Conservation (phyloP, 202 grass and related monocot species). For the Musa balbisiana region DNA sequence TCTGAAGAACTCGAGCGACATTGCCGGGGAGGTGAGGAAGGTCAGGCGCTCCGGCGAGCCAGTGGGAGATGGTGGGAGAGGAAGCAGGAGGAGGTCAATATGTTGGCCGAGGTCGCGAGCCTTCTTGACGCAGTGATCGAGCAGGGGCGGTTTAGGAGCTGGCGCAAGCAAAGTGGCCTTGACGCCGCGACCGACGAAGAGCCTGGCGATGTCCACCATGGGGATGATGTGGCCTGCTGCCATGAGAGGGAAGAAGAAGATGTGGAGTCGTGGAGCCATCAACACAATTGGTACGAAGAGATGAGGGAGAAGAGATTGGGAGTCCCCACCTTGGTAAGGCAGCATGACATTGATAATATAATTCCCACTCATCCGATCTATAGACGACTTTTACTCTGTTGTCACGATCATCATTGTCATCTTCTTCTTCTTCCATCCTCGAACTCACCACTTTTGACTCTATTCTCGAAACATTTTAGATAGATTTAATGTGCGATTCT, state of each 20-base stretch:
- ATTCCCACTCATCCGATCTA: no score
- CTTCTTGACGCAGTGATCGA: background rate
- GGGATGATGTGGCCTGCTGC: constrained; percentile 17
- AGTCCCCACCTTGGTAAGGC: no score
- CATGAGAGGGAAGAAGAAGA: constrained; percentile 18
- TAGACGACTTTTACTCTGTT: no score
- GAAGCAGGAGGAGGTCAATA: background rate
- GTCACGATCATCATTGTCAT: no score
- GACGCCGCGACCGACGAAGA: constrained; percentile 1
- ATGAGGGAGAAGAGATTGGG: background rate
- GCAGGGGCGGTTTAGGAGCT: background rate
- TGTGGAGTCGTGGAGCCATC: background rate
- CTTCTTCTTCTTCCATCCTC: no score
- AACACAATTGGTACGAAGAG: background rate
- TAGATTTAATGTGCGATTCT: no score
- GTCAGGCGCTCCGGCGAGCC: background rate
- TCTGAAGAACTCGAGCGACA: background rate
- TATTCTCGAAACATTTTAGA: no score
- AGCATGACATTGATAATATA: no score
- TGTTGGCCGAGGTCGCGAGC: background rate
- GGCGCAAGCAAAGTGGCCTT: background rate
- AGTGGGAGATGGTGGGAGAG: background rate
- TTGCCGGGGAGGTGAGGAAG: background rate
- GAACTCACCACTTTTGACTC: no score
- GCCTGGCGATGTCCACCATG: constrained; percentile 4